These are phyloP conservation scores for Tetracentron sinense DNA, from an alignment of 164 flowering plant species.

Conservation along the genomic window DNA sequence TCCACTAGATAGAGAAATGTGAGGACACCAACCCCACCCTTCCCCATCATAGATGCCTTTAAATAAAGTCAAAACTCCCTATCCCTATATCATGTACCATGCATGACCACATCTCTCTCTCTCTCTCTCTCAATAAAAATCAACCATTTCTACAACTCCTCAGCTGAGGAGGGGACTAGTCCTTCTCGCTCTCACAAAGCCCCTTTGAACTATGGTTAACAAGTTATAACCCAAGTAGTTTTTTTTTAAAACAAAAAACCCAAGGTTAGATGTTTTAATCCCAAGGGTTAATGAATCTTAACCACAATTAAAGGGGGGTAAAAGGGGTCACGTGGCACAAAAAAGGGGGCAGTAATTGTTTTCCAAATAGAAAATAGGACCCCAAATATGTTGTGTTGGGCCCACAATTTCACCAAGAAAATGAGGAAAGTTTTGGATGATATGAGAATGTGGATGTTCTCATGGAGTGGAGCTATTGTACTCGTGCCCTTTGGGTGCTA, in stretches of 20 bases:
- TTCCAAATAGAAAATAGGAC: background rate
- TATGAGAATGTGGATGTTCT: slow-evolving; percentile 7
- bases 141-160: background rate
- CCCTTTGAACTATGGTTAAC: no score
- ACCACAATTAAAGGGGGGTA: no score
- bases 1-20: background rate
- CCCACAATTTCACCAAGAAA: slow-evolving; percentile 3
- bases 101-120: background rate
- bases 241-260: no score
- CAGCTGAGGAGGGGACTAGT: no score
- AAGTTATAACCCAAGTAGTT: no score
- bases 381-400: background rate
- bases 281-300: no score
- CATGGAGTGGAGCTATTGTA: background rate
- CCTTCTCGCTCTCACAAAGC: no score
- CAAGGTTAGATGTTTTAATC: no score
- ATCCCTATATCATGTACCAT: background rate
- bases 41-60: background rate
- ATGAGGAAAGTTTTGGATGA: slow-evolving; percentile 12
- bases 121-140: background rate
- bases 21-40: background rate
- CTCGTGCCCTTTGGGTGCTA: slow-evolving; percentile 20
- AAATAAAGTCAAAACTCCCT: background rate
- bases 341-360: no score
- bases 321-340: no score